A percentile compares a stretch with the other conserved stretches of the same genome.
These are phyloP conservation scores for Parathielavia hyrcaniae DNA, from an alignment of 495 filamentous ascomycete genomes.

Conservation along the genomic window DNA sequence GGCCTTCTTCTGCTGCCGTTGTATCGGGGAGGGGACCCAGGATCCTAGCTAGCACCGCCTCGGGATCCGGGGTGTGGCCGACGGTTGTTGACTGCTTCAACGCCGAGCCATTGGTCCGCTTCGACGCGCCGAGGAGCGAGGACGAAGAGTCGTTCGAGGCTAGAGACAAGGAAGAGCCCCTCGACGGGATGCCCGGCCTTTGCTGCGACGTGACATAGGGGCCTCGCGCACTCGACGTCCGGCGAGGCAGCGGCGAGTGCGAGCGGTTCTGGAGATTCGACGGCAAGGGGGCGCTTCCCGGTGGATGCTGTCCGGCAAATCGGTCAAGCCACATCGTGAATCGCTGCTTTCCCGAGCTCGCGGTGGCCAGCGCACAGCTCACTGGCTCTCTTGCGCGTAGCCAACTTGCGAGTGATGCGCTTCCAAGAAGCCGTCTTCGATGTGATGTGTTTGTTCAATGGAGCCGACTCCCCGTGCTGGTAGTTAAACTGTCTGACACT, in stretches of 20 bases:
- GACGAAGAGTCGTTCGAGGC: slow-evolving; percentile 65
- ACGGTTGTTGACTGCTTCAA: slow-evolving; percentile 53
- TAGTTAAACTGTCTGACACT: not conserved
- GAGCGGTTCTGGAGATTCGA: slow-evolving; percentile 50
- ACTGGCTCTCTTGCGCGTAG: not conserved
- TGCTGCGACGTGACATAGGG: slow-evolving; percentile 46
- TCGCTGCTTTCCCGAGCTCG: not conserved
- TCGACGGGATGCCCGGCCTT: slow-evolving; percentile 55
- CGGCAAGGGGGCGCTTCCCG: slow-evolving; percentile 50
- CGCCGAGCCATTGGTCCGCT: slow-evolving; percentile 58
- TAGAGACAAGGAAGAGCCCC: slow-evolving; percentile 59
- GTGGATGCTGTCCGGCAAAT: slow-evolving; percentile 61
- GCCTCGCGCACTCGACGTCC: slow-evolving; percentile 53
- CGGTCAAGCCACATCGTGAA: slow-evolving; percentile 80
- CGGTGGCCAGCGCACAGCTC: slow-evolving; percentile 2
- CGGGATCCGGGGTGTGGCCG: slow-evolving; percentile 59
- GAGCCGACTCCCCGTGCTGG: no score
- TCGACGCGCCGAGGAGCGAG: slow-evolving; percentile 57
- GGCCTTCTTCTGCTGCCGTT: slow-evolving; percentile 5
- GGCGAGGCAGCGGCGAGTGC: slow-evolving; percentile 59
- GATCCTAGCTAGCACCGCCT: slow-evolving; percentile 65
- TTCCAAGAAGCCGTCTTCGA: not conserved
- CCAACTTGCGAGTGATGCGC: not conserved
- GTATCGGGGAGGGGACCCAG: slow-evolving; percentile 47
- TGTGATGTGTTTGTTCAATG: no score